Conservation (phyloP, 192 early-diverging fungal genomes). For the Backusella circina region DNA sequence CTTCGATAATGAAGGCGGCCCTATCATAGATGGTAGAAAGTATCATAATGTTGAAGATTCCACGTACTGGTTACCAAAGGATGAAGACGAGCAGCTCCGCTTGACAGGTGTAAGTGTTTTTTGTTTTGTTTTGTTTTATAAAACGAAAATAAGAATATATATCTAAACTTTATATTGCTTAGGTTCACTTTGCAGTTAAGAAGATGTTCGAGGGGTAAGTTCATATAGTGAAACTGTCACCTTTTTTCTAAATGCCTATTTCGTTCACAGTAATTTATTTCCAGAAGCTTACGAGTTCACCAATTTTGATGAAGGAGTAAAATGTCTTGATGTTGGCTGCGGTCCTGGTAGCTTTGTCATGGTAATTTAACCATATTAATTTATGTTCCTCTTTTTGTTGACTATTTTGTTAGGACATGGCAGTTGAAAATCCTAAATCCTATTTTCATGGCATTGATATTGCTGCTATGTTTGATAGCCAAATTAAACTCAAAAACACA, state of each 20-base stretch:
- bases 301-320: conserved; percentile 13
- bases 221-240: background rate
- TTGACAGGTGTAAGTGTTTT: conserved; percentile 10
- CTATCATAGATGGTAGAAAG: background rate
- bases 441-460: conserved; percentile 26
- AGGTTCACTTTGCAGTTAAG: conserved; percentile 30
- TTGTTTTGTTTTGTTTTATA: background rate
- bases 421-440: conserved; percentile 9
- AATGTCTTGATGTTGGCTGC: conserved; percentile 26
- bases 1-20: background rate
- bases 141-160: background rate
- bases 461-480: conserved; percentile 6
- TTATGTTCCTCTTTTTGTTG: background rate
- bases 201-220: conserved; percentile 15
- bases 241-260: background rate
- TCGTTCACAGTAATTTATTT: background rate
- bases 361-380: background rate
- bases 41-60: conserved; percentile 13
- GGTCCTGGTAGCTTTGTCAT: conserved; percentile 25
- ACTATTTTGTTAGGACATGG: conserved; percentile 14
- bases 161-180: background rate
- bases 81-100: conserved; percentile 23
- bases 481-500: conserved; percentile 12
- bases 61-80: conserved; percentile 15
- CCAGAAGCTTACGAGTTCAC: background rate